These are phyloP conservation scores for Phytophthora palmivora DNA, from an alignment of 352 stramenopile genomes.

Conservation along the genomic window DNA sequence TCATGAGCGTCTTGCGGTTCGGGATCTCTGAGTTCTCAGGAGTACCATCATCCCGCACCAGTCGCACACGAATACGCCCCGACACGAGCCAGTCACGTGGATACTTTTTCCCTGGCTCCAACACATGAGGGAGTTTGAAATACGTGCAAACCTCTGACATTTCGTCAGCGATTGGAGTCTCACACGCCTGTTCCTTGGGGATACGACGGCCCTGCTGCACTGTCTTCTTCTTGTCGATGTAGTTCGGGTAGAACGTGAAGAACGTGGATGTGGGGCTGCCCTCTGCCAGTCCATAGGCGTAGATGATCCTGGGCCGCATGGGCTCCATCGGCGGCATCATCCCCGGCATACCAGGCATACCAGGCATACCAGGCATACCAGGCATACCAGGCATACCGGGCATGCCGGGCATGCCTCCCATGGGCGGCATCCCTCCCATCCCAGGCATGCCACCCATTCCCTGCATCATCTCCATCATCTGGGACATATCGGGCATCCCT, in stretches of 20 bases:
- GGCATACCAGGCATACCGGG: too few species aligned
- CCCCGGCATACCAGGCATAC: too few species aligned
- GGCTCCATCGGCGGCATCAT: constrained; percentile 61
- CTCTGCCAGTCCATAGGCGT: constrained; percentile 68
- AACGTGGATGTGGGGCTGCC: constrained; percentile 62
- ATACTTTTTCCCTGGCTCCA: constrained; percentile 87
- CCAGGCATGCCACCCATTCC: constrained; percentile 56
- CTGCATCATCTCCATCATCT: constrained; percentile 72
- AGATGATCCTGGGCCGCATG: constrained; percentile 69
- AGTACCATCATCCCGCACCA: constrained; percentile 66
- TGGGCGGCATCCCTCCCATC: constrained; percentile 46
- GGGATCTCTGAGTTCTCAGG: constrained; percentile 75
- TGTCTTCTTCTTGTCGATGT: constrained; percentile 88
- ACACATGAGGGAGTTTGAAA: constrained; percentile 80
- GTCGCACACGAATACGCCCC: constrained; percentile 77
- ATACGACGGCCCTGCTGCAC: constrained; percentile 82
- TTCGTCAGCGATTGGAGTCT: constrained; percentile 75
- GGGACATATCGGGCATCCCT: constrained; percentile 61
- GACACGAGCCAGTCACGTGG: constrained; percentile 77
- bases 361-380: too few species aligned
- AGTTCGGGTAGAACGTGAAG: constrained; percentile 88
- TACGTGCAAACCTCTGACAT: constrained; percentile 89
- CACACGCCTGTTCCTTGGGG: constrained; percentile 66
- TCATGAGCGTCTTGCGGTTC: constrained; percentile 78
- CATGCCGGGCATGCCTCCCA: constrained; percentile 50